These are phyloP conservation scores for Trichomonas vaginalis DNA, from an alignment of 208 protist species.

Conservation along the genomic window DNA sequence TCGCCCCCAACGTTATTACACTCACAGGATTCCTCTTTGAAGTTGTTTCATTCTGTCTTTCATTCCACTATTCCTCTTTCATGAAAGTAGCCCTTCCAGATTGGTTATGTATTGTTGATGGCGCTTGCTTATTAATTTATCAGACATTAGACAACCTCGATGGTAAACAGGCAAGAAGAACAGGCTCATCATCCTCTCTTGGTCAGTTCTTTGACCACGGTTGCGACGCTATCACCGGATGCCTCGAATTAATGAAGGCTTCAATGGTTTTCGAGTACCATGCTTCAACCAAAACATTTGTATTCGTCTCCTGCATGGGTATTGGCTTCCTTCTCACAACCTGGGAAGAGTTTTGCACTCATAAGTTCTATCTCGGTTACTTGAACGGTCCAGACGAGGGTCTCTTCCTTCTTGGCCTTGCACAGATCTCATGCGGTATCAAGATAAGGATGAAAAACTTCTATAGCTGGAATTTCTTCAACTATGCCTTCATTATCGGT, in stretches of 20 bases:
- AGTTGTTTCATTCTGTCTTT: not conserved
- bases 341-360: not conserved
- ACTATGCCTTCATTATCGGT: not conserved
- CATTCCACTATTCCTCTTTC: not conserved
- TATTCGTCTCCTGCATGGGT: not conserved
- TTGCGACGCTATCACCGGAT: not conserved
- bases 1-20: not conserved
- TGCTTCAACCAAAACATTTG: not conserved
- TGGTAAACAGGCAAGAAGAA: conserved; percentile 31
- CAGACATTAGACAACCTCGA: conserved; percentile 31
- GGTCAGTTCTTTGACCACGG: conserved; percentile 36
- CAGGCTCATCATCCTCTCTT: conserved; percentile 15
- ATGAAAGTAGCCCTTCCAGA: not conserved
- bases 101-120: conserved; percentile 13
- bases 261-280: not conserved
- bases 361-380: not conserved
- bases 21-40: not conserved
- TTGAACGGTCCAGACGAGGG: not conserved
- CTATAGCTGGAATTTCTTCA: not conserved
- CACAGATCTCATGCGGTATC: not conserved
- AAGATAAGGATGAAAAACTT: not conserved
- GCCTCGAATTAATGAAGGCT: not conserved
- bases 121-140: conserved; percentile 19
- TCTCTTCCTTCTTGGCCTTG: not conserved
- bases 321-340: not conserved